Base-by-base conservation (phyloP, 768 basidiomycete species). In the Rhizopogon salebrosus region DNA sequence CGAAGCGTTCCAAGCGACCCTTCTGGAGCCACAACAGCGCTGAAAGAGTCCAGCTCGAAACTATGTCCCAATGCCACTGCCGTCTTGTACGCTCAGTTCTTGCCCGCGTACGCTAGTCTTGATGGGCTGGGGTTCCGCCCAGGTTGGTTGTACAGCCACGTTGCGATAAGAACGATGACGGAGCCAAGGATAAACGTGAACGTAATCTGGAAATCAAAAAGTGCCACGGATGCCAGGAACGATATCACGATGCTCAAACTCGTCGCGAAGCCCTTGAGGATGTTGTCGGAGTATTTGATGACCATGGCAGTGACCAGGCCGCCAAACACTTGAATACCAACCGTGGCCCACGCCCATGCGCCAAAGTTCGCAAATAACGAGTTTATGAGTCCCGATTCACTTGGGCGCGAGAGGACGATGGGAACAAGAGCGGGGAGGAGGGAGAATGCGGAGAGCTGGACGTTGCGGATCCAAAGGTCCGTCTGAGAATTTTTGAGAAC, bases 401-500 rank as follows among this genome's bases (percentile, higher is more conserved):
- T 63, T 49, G 65, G 65, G 36, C 78, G 74, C 14, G 76, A 70
- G 61, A 87, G 78, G 37, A 93, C 57, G 61, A 94, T 78, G 26
- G 94, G 92, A 2, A 86, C 73, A 43, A 93, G 68, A 3, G 94
- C 93, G 3, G 95, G 95, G 22, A 95, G 77, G 39, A 98, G 78
- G 45, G 92, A 95, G 75, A 98, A 98, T 51, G 95, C 78, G 22
- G 92, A 95, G 14, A 98, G 80, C 68, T 98, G 95, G 55, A 95
- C 88, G 67, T 98, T 98, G 64, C 95, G 89, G 53, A 95, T 85
- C 95, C 95, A 98, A 10, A 98, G 77, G 70, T 97, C 92, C 3
- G 85, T 79, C 60, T 85, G 85, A 3, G 90, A 89, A 60, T 87
- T 86, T 74, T 95, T 98, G 58, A 95, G 75, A 34, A 94, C 93